These are phyloP conservation scores for Kuraishia floccosa DNA, from an alignment of 805 yeast genomes.

Conservation along the genomic window DNA sequence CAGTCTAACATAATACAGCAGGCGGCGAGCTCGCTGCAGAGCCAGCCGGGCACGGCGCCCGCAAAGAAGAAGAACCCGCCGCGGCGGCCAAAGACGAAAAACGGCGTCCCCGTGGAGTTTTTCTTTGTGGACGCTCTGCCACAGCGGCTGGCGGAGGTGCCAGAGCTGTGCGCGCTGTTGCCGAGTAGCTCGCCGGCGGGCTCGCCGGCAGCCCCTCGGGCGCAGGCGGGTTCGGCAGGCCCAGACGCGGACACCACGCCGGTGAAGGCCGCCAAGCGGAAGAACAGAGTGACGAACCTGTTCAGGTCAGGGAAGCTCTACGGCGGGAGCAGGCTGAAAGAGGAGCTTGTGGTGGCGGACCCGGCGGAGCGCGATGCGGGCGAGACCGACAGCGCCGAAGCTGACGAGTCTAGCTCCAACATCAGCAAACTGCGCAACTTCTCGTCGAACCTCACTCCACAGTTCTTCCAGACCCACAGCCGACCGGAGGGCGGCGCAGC, in stretches of 20 bases:
- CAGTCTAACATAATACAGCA: conserved; percentile 17
- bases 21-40: conserved; percentile 2
- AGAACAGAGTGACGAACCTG: conserved; percentile 1
- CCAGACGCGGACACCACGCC: neutral
- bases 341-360: neutral
- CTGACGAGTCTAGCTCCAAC: too few relatives aligned
- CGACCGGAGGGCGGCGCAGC: neutral
- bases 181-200: neutral
- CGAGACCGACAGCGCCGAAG: neutral
- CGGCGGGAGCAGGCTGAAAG: neutral
- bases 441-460: conserved; percentile 1
- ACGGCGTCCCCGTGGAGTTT: conserved; percentile 19
- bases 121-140: conserved; percentile 17
- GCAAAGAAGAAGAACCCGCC: conserved; percentile 9
- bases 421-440: neutral
- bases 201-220: neutral
- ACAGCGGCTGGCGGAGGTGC: neutral
- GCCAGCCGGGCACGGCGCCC: neutral
- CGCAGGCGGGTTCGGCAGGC: neutral
- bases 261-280: neutral
- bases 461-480: conserved; percentile 1
- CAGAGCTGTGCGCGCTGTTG: neutral
- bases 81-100: conserved; percentile 18
- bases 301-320: conserved; percentile 2
- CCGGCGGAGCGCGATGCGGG: neutral